Conservation (phyloP, 768 basidiomycete genomes). For the Mycena albidolilacea region DNA sequence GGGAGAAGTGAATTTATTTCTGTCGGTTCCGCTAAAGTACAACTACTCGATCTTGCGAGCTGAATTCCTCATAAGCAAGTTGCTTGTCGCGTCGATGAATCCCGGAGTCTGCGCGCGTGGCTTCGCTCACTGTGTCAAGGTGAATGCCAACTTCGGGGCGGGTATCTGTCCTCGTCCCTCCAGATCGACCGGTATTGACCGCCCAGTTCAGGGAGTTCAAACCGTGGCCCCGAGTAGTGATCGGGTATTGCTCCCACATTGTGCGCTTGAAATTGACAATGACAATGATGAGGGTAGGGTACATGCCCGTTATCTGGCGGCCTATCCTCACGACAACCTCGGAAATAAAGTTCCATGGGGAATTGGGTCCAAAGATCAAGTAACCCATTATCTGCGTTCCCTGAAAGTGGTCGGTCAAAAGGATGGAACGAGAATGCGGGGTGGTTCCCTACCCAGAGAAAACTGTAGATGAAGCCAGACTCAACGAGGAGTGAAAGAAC, state of each 20-base stretch:
- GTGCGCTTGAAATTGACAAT: constrained; percentile 27
- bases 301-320: constrained; percentile 21
- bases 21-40: constrained; percentile 13
- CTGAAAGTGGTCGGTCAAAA: constrained; percentile 11
- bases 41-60: constrained; percentile 16
- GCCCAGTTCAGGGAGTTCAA: background rate
- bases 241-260: constrained; percentile 22
- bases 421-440: background rate
- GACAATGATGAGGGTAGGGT: constrained; percentile 27
- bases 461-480: constrained; percentile 28
- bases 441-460: constrained; percentile 20
- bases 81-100: constrained; percentile 21
- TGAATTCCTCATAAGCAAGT: constrained; percentile 9
- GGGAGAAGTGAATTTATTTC: background rate
- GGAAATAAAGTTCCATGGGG: constrained; percentile 21
- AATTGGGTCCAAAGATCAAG: constrained; percentile 9
- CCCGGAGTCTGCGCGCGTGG: background rate
- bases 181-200: constrained; percentile 2
- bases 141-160: constrained; percentile 17
- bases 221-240: constrained; percentile 5
- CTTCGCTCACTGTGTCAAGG: constrained; percentile 14
- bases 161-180: constrained; percentile 10
- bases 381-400: constrained; percentile 10
- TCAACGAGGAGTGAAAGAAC: constrained; percentile 25
- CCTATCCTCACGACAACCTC: constrained; percentile 18